Evolutionary conservation across 441 rosid species (phyloP), one percentile per base, ranked within the genome.

Genomic region (Brassica balearica): DNA sequence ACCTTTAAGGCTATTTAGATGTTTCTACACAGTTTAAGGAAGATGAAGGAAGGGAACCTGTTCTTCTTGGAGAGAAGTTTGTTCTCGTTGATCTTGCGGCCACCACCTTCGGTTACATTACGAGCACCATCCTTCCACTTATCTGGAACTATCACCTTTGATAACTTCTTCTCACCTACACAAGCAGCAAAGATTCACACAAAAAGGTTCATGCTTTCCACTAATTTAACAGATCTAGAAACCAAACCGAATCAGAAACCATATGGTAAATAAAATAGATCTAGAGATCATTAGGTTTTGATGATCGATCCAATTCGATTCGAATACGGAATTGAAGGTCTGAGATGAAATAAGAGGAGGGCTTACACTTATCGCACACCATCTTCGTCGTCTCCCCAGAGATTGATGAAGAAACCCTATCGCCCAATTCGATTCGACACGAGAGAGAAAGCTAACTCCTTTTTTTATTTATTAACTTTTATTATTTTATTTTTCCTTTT

Each of bases 71-170:
- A 93, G 81, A 95, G 97, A 84, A 93, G 99, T 59, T 93, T 95
- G 87, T 95, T 95, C 91, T 95, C 98, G 82, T 95, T 93, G 88
- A 93, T 84, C 78, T 95, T 95, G 27, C 99, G 97, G 53, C 98
- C 98, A 71, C 98, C 98, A 60, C 94, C 89, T 84, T 95, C 99
- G 56, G 81, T 87, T 61, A 94, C 90, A 88, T 96, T 93, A 79
- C 91, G 87, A 77, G 99, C 99, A 51, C 98, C 98, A 84, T 91
- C 97, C 90, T 96, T 93, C 98, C 99, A 96, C 84, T 93, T 93
- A 84, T 95, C 97, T 6, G 99, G 98, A 59, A 95, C 97, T 51
- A 95, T 95, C 74, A 95, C 99, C 89, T 92, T 93, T 32, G 95
- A 64, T 63, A 95, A 82, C 89, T 95, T 95, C 93, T 89, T 95